These are phyloP conservation scores for Barnettozyma sucrosica DNA, from an alignment of 805 yeast genomes.

Conservation along the genomic window DNA sequence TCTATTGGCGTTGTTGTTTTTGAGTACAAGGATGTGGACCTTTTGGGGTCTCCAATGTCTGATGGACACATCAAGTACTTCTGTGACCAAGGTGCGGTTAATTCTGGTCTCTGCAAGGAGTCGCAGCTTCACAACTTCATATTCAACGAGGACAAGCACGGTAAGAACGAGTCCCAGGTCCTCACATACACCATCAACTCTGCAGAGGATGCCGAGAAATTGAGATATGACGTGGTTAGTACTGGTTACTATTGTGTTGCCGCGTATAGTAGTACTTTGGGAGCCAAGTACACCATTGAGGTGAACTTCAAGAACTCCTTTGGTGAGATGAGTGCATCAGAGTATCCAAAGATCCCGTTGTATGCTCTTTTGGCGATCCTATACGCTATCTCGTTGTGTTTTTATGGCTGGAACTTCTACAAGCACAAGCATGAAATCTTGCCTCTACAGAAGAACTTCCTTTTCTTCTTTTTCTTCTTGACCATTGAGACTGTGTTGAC, in stretches of 20 bases:
- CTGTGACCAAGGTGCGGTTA: slow-evolving; percentile 70
- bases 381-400: slow-evolving; percentile 74
- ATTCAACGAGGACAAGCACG: slow-evolving; percentile 36
- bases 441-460: slow-evolving; percentile 84
- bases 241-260: slow-evolving; percentile 94
- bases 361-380: slow-evolving; percentile 82
- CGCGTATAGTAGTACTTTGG: slow-evolving; percentile 41
- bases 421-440: slow-evolving; percentile 81
- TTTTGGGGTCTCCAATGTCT: slow-evolving; percentile 50
- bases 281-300: slow-evolving; percentile 47
- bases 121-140: slow-evolving; percentile 59
- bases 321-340: slow-evolving; percentile 84
- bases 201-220: slow-evolving; percentile 53
- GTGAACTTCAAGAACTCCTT: slow-evolving; percentile 87
- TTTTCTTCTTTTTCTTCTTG: slow-evolving; percentile 78
- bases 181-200: slow-evolving; percentile 49
- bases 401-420: slow-evolving; percentile 80
- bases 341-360: slow-evolving; percentile 84
- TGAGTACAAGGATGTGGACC: slow-evolving; percentile 72
- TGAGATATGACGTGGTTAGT: slow-evolving; percentile 56
- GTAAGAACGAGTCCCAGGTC: slow-evolving; percentile 46
- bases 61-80: slow-evolving; percentile 51
- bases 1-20: slow-evolving; percentile 67
- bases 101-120: slow-evolving; percentile 46
- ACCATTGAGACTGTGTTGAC: slow-evolving; percentile 79